phyloP scores from a whole-genome alignment of 2,329 filamentous ascomycete genomes.

The Dothiorella sarmentorum region DNA sequence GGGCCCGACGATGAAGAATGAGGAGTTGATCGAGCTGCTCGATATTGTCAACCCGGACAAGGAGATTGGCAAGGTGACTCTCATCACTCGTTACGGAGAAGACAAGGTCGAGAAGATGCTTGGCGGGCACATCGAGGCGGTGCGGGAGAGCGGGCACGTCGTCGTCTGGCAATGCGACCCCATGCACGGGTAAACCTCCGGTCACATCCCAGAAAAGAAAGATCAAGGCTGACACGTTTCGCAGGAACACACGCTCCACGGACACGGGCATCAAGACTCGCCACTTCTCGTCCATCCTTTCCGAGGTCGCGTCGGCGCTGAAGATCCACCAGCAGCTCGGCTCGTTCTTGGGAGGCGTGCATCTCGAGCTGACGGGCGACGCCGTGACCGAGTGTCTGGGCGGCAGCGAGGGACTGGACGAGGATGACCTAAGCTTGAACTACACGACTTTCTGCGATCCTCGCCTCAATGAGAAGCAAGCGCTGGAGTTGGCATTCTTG shows the following conservation, averaged over 20 bases:
- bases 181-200: slow-evolving; percentile 75
- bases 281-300: slow-evolving; percentile 84
- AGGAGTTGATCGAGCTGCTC: slow-evolving; percentile 75
- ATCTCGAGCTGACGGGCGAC: slow-evolving; percentile 92
- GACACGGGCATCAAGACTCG: slow-evolving; percentile 83
- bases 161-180: slow-evolving; percentile 99
- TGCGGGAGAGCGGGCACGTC: slow-evolving; percentile 70
- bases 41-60: slow-evolving; percentile 77
- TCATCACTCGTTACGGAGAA: slow-evolving; percentile 93
- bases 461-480: slow-evolving; percentile 94
- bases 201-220: not conserved
- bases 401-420: slow-evolving; percentile 79
- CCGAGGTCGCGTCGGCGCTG: slow-evolving; percentile 78
- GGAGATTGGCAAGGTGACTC: slow-evolving; percentile 87
- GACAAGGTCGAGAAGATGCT: slow-evolving; percentile 71
- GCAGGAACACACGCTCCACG: slow-evolving; percentile 60
- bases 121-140: slow-evolving; percentile 81
- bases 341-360: slow-evolving; percentile 88
- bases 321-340: slow-evolving; percentile 78
- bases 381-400: slow-evolving; percentile 95
- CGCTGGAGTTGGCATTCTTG: slow-evolving; percentile 88
- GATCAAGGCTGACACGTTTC: not conserved
- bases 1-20: slow-evolving; percentile 74
- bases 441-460: slow-evolving; percentile 98
- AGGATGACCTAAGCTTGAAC: slow-evolving; percentile 83